Percentiles rank a stretch among this genome's conserved stretches.
phyloP scores from a whole-genome alignment of 2,329 filamentous ascomycete species.

The Epichloe sylvatica region DNA sequence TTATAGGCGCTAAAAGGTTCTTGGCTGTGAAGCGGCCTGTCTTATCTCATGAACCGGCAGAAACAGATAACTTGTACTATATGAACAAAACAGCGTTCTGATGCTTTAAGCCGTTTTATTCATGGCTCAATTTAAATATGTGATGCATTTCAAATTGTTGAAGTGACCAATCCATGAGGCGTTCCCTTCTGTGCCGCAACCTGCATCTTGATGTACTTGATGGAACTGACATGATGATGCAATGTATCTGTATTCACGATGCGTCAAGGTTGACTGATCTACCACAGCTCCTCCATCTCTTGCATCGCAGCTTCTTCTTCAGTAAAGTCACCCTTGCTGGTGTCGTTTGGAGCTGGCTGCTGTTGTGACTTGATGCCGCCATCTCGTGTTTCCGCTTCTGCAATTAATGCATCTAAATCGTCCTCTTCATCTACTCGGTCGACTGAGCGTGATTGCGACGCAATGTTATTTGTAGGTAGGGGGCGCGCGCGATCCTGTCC shows the following conservation, averaged over 20 bases:
- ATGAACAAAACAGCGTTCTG: neutral
- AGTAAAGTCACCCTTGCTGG: conserved; percentile 28
- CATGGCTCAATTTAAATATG: neutral
- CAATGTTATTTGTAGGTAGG: too few relatives aligned
- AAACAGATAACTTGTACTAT: neutral
- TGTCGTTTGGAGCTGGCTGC: conserved; percentile 4
- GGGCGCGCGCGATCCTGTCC: conserved; percentile 6
- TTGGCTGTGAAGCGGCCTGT: neutral
- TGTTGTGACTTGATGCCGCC: neutral
- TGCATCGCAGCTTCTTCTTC: conserved; percentile 58
- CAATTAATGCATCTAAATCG: conserved; percentile 39
- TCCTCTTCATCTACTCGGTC: conserved; percentile 18
- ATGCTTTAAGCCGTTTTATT: neutral
- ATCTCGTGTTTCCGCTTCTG: conserved; percentile 27
- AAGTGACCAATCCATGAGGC: too few relatives aligned
- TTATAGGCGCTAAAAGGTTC: conserved; percentile 5
- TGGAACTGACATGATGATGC: neutral
- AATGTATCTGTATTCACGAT: neutral
- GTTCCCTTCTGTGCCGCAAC: too few relatives aligned
- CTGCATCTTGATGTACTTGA: too few relatives aligned
- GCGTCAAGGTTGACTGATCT: neutral
- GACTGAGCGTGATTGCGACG: neutral
- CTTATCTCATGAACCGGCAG: neutral
- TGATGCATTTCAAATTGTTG: too few relatives aligned
- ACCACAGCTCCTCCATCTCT: conserved; percentile 42